Evolutionary conservation across 2,329 filamentous ascomycete species (phyloP), one percentile per base, ranked within the genome.

Genomic region (Ophiostoma ips): DNA sequence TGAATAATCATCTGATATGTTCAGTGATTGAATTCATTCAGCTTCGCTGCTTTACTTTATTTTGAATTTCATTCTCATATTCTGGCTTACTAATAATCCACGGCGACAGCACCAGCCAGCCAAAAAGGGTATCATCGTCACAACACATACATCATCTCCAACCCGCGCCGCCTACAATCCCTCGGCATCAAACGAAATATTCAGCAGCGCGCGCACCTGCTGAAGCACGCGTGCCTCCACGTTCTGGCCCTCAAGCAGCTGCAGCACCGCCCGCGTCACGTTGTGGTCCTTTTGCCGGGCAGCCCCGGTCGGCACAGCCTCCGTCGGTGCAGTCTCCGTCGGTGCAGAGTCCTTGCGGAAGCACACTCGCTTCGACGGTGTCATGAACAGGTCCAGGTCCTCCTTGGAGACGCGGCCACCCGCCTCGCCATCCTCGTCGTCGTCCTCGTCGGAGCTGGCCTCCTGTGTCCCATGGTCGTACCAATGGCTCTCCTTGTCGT

Each of bases 141-240:
- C 37, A 40, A 3, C 12, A 35, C 13, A 16, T 15, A 43, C 11
- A 16, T 7, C 18, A n/a, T 15, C 8, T 18, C 24, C 21, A 21
- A 3, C 30, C 18, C 13, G 19, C n/a, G n/a, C n/a, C n/a, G n/a
- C n/a, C n/a, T n/a, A n/a, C n/a, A n/a, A n/a, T n/a, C n/a, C 35
- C 16, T 52, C 21, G 13, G 46, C 34, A 7, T 30, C 47, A 43
- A 51, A 49, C 1, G 52, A 46, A 10, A 28, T 70, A 59, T 77
- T 80, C 36, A 86, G 60, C 8, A 75, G 75, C 5, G 73, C 62
- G 13, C 84, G 68, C 4, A 83, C 61, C 19, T 60, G 63, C 2
- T 56, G 52, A 5, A 68, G 62, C 1, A 67, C 64, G 0, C 58
- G 52, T 1, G 62, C 58, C 19, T 67, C 63, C 15, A 79, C 55